Evolutionary conservation across 768 basidiomycete species (phyloP).

Genomic region (Rhodotorula babjevae): DNA sequence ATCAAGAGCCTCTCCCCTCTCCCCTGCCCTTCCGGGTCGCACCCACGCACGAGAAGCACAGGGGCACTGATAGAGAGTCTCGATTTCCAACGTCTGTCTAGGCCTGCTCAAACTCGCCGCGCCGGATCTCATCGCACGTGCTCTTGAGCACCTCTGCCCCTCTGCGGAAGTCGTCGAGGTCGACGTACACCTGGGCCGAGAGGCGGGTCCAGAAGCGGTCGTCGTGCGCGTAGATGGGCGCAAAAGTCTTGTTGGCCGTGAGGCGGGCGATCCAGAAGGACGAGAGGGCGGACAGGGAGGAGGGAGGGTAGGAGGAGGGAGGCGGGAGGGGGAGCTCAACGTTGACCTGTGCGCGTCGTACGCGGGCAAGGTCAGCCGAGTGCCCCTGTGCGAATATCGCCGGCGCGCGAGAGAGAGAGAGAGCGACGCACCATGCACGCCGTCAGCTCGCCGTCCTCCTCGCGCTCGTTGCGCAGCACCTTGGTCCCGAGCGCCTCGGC

Average conservation of each 20-base stretch:
- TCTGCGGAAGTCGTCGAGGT: constrained; percentile 30
- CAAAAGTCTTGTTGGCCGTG: constrained; percentile 1
- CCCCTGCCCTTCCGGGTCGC: no score
- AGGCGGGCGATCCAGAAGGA: constrained; percentile 7
- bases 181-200: constrained; percentile 40
- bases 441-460: constrained; percentile 55
- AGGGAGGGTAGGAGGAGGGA: not conserved
- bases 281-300: not conserved
- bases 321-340: constrained; percentile 31
- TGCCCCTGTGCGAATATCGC: no score
- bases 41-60: no score
- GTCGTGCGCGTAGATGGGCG: constrained; percentile 16
- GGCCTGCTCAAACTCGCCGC: constrained; percentile 1
- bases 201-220: constrained; percentile 12
- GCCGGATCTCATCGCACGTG: constrained; percentile 16
- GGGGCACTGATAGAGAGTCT: no score
- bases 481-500: constrained; percentile 60
- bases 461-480: constrained; percentile 58
- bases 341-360: constrained; percentile 28
- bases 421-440: constrained; percentile 60
- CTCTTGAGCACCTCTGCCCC: constrained; percentile 15
- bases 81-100: no score
- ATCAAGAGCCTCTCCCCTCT: no score
- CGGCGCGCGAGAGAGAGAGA: no score
- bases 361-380: no score